Percentiles rank a stretch among this genome's conserved stretches.
Conservation (phyloP, 305 asterid species). For the Rubia tinctorum region DNA sequence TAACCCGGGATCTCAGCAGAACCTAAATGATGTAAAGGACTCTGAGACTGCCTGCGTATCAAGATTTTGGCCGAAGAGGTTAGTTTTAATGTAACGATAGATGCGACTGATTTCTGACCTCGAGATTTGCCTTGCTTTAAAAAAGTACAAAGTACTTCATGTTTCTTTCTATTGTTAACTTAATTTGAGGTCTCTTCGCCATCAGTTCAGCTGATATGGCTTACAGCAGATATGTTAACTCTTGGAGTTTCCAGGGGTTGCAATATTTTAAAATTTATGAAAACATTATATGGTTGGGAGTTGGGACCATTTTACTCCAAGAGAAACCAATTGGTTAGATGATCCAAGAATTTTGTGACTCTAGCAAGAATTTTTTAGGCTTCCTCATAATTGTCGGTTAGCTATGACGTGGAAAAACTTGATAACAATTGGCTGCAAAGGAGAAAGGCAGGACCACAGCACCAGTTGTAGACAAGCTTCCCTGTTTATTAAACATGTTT, state of each 20-base stretch:
- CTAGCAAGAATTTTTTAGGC: not conserved
- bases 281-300: not conserved
- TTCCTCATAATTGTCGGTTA: not conserved
- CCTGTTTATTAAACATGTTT: not conserved
- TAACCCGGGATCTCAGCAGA: not conserved
- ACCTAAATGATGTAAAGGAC: not conserved
- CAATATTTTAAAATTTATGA: too few species aligned
- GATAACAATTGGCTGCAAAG: not conserved
- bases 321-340: conserved; percentile 1
- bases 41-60: not conserved
- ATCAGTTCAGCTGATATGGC: not conserved
- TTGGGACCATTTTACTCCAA: conserved; percentile 4
- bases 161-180: not conserved
- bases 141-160: not conserved
- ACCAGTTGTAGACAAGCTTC: not conserved
- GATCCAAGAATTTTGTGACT: not conserved
- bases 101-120: not conserved
- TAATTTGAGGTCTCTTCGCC: not conserved
- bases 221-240: not conserved
- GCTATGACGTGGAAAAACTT: not conserved
- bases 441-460: conserved; percentile 10
- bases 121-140: not conserved
- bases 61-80: not conserved
- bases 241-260: not conserved
- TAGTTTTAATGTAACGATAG: not conserved